A percentile compares a stretch with the other conserved stretches of the same genome.
phyloP scores from a whole-genome alignment of 1,139 yeast genomes.

The Protomyces arabidopsidicola region DNA sequence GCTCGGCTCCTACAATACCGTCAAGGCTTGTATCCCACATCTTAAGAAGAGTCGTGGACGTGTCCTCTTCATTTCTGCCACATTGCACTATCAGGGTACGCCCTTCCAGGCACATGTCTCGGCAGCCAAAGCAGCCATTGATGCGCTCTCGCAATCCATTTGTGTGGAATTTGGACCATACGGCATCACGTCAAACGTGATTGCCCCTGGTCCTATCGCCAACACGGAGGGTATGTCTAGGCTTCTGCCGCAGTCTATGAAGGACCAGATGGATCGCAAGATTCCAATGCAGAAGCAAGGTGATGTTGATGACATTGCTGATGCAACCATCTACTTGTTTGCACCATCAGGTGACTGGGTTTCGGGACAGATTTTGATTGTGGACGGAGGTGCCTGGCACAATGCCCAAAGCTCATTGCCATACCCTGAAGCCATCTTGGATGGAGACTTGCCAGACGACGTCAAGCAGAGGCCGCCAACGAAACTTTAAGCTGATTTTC shows the following conservation, averaged over 20 bases:
- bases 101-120: slow-evolving; percentile 54
- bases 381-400: slow-evolving; percentile 62
- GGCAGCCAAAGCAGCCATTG: slow-evolving; percentile 93
- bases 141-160: slow-evolving; percentile 71
- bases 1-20: slow-evolving; percentile 80
- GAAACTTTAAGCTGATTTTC: neutral
- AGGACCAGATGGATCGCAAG: slow-evolving; percentile 43
- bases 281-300: slow-evolving; percentile 81
- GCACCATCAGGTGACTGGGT: slow-evolving; percentile 45
- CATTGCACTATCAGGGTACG: slow-evolving; percentile 79
- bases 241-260: slow-evolving; percentile 46
- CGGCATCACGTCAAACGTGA: slow-evolving; percentile 72
- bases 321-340: slow-evolving; percentile 52
- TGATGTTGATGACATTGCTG: slow-evolving; percentile 72
- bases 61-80: slow-evolving; percentile 71
- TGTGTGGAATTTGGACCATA: slow-evolving; percentile 80
- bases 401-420: slow-evolving; percentile 22
- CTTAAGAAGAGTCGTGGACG: slow-evolving; percentile 61
- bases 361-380: slow-evolving; percentile 66
- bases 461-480: slow-evolving; percentile 20
- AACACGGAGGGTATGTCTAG: slow-evolving; percentile 77
- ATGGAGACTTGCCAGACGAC: slow-evolving; percentile 10
- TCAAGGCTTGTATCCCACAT: slow-evolving; percentile 51
- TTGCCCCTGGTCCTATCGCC: slow-evolving; percentile 83
- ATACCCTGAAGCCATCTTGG: slow-evolving; percentile 21